Evolutionary conservation across 768 basidiomycete species (phyloP).

Genomic region (Russula vinacea): DNA sequence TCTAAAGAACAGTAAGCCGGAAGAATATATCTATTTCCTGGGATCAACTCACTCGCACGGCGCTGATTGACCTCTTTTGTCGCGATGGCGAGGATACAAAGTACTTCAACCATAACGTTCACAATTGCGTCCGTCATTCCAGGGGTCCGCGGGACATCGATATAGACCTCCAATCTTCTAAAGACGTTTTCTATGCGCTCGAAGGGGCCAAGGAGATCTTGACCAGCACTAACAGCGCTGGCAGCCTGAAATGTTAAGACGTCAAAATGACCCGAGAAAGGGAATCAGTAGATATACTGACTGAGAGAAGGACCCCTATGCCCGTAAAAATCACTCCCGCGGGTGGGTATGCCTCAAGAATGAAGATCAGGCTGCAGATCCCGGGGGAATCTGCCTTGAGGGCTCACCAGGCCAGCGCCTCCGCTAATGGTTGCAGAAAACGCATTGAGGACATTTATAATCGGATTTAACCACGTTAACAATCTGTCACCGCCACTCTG

Average conservation of each 20-base stretch:
- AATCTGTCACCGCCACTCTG: not conserved
- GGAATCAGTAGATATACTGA: not conserved
- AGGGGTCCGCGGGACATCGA: not conserved
- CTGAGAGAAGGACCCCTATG: conserved; percentile 6
- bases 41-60: not conserved
- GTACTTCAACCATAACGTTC: conserved; percentile 6
- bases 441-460: not conserved
- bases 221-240: no score
- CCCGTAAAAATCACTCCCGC: not conserved
- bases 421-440: not conserved
- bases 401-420: not conserved
- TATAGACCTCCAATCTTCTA: not conserved
- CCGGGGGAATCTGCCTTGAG: not conserved
- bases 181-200: not conserved
- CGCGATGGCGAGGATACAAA: conserved; percentile 7
- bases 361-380: not conserved
- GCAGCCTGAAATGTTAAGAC: not conserved
- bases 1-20: not conserved
- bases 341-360: not conserved
- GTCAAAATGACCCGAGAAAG: not conserved
- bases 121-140: not conserved
- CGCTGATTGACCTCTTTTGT: conserved; percentile 2
- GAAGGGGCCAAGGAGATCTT: not conserved
- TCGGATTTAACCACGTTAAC: not conserved
- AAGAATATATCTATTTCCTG: rapidly evolving